These are phyloP conservation scores for Panicum hallii DNA, from an alignment of 202 grass and related monocot species.

Conservation along the genomic window DNA sequence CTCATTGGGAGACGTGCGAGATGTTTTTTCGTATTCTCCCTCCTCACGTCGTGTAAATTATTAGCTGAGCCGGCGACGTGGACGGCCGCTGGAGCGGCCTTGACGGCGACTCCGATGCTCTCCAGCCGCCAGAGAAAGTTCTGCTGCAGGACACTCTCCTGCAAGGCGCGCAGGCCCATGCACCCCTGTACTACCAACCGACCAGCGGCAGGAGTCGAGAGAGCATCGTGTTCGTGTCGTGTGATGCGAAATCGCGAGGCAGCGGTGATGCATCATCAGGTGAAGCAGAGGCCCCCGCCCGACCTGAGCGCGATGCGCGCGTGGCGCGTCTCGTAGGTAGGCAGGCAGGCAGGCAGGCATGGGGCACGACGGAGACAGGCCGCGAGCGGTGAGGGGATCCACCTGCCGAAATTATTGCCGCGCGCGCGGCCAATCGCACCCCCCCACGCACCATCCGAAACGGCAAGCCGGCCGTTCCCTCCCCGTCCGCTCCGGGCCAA, in stretches of 20 bases:
- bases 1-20: too few species aligned
- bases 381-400: not conserved
- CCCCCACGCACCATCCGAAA: conserved; percentile 23
- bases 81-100: too few species aligned
- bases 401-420: conserved; percentile 28
- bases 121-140: not conserved
- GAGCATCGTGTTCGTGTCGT: not conserved
- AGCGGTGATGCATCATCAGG: not conserved
- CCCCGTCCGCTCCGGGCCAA: not conserved
- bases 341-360: not conserved
- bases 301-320: not conserved
- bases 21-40: too few species aligned
- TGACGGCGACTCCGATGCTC: not conserved
- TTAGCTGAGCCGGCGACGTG: too few species aligned
- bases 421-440: conserved; percentile 20
- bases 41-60: too few species aligned
- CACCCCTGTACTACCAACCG: not conserved
- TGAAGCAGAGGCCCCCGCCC: not conserved
- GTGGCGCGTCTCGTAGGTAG: not conserved
- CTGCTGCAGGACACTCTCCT: not conserved
- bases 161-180: not conserved
- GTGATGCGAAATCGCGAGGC: not conserved
- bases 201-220: not conserved
- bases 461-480: not conserved
- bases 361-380: not conserved